A percentile compares a stretch with the other conserved stretches of the same genome.
Conservation (phyloP, 129 eudicot species). For the sunflower (Helianthus annuus) region HanXRQr2.0-SUNRISE NC_035436.2:34923211-34923710, state of each 20-base stretch:
- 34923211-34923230: not conserved
- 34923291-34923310: conserved; percentile 99
- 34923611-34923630: conserved; percentile 98
- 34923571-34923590: conserved; percentile 92
- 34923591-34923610: conserved; percentile 81
- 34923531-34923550: conserved; percentile 93
- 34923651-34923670: conserved; percentile 96
- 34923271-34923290: conserved; percentile 97
- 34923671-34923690: conserved; percentile 51
- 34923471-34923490: conserved; percentile 4
- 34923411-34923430: conserved; percentile 57
- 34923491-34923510: conserved; percentile 55
- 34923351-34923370: conserved; percentile 58
- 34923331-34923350: conserved; percentile 85
- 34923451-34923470: not conserved
- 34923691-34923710: conserved; percentile 65
- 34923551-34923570: conserved; percentile 97
- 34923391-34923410: conserved; percentile 98
- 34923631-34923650: conserved; percentile 93
- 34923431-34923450: conserved; percentile 6
- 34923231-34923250: conserved; percentile 42
- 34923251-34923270: conserved; percentile 99
- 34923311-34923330: conserved; percentile 97
- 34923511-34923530: conserved; percentile 99
- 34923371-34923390: conserved; percentile 94